A percentile compares a stretch with the other conserved stretches of the same genome.
phyloP scores from a whole-genome alignment of 208 protist species.

The Leishmania mexicana region DNA sequence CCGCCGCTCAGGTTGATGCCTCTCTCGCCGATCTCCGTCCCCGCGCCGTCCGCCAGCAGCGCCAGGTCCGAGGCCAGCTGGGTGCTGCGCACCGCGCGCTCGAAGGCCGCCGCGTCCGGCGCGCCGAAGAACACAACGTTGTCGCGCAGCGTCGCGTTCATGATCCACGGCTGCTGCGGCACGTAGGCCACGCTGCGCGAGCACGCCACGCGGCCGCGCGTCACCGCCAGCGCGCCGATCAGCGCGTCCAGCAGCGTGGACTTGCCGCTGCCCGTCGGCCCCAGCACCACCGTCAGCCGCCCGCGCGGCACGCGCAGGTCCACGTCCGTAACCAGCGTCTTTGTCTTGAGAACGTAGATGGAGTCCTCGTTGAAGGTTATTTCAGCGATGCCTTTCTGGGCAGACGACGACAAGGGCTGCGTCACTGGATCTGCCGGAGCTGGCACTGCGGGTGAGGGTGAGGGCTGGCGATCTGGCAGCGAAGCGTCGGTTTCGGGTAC shows the following conservation, averaged over 20 bases:
- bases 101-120: constrained; percentile 53
- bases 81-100: constrained; percentile 55
- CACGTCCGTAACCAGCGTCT: constrained; percentile 26
- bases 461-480: not conserved
- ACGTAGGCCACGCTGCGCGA: constrained; percentile 73
- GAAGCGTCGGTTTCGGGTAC: not conserved
- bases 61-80: constrained; percentile 81
- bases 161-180: constrained; percentile 91
- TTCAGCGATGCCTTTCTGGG: not conserved
- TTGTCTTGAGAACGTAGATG: not conserved
- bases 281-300: constrained; percentile 51
- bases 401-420: not conserved
- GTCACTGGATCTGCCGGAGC: not conserved
- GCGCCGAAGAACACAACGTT: constrained; percentile 91
- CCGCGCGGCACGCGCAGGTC: constrained; percentile 27
- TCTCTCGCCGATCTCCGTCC: constrained; percentile 85
- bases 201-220: constrained; percentile 31
- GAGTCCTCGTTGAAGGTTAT: constrained; percentile 19
- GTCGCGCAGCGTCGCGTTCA: constrained; percentile 88
- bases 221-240: constrained; percentile 46
- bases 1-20: constrained; percentile 86
- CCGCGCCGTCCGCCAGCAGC: constrained; percentile 78
- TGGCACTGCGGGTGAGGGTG: not conserved
- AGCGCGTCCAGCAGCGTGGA: constrained; percentile 57
- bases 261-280: constrained; percentile 58